A percentile compares a stretch with the other conserved stretches of the same genome.
Evolutionary conservation across 495 filamentous ascomycete species (phyloP).

Genomic region (Penicillium nucicola): DNA sequence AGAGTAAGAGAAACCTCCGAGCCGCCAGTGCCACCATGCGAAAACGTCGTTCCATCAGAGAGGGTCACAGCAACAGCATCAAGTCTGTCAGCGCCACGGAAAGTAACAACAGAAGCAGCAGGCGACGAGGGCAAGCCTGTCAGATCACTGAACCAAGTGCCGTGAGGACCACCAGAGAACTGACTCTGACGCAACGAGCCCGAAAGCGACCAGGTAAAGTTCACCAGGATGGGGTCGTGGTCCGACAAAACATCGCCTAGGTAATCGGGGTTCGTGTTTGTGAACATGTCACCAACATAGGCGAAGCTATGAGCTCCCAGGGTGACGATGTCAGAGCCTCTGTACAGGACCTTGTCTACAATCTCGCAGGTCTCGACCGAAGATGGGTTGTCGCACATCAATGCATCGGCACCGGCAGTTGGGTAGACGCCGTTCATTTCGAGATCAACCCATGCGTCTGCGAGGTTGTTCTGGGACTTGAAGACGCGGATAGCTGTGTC

Average conservation of each 20-base stretch:
- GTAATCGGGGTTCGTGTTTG: conserved; percentile 42
- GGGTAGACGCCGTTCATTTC: conserved; percentile 43
- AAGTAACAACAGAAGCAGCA: conserved; percentile 33
- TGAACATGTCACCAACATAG: conserved; percentile 50
- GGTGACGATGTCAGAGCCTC: conserved; percentile 41
- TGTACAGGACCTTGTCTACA: conserved; percentile 63
- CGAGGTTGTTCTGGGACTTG: conserved; percentile 38
- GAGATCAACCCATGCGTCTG: conserved; percentile 53
- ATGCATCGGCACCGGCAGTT: conserved; percentile 26
- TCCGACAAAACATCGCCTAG: conserved; percentile 49
- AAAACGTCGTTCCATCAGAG: conserved; percentile 40
- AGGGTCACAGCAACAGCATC: conserved; percentile 50
- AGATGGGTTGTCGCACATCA: conserved; percentile 49
- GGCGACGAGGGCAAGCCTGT: conserved; percentile 29
- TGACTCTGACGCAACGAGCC: conserved; percentile 40
- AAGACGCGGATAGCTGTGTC: conserved; percentile 50
- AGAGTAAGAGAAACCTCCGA: conserved; percentile 41
- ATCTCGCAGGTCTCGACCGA: conserved; percentile 51
- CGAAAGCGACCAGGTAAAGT: conserved; percentile 49
- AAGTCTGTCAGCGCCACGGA: conserved; percentile 48
- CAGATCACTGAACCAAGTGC: conserved; percentile 56
- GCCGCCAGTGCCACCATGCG: conserved; percentile 56
- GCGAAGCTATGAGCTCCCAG: conserved; percentile 41
- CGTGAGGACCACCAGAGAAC: conserved; percentile 52
- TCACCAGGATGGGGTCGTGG: conserved; percentile 56